These are phyloP conservation scores for Juglanconis sp. DNA, from an alignment of 2,329 filamentous ascomycete genomes.

Conservation along the genomic window DNA sequence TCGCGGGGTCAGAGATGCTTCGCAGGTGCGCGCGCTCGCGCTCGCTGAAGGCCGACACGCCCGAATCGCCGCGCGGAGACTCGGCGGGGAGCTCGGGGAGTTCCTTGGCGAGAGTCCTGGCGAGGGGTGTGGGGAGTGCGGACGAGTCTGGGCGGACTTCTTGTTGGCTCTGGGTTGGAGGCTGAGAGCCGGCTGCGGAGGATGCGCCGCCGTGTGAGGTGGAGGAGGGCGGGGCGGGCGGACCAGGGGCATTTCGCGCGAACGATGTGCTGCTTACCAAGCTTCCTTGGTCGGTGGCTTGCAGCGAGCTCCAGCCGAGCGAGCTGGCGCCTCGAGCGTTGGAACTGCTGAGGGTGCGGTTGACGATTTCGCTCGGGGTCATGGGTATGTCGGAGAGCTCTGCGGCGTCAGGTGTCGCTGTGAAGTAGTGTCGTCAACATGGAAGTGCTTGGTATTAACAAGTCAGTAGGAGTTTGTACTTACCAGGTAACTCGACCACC, in stretches of 20 bases:
- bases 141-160: constrained; percentile 10
- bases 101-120: constrained; percentile 5
- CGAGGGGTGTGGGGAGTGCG: constrained; percentile 15
- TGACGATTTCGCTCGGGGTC: constrained; percentile 37
- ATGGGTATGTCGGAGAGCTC: constrained; percentile 46
- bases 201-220: constrained; percentile 3
- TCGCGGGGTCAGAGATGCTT: constrained; percentile 37
- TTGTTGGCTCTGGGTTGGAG: neutral
- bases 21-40: constrained; percentile 38
- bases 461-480: constrained; percentile 17
- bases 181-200: constrained; percentile 4
- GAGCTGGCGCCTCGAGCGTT: constrained; percentile 28
- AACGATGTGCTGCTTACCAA: constrained; percentile 23
- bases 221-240: constrained; percentile 9
- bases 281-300: constrained; percentile 30
- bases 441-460: neutral
- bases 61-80: constrained; percentile 31
- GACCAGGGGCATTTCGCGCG: constrained; percentile 12
- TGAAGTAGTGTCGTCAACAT: constrained; percentile 2
- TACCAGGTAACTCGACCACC: constrained; percentile 48
- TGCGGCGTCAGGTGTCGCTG: constrained; percentile 39
- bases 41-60: constrained; percentile 40
- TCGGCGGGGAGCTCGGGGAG: constrained; percentile 3
- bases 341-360: constrained; percentile 23
- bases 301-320: constrained; percentile 25